Evolutionary conservation across 2,329 filamentous ascomycete genomes (phyloP).

Genomic region (Penicillium sp.): DNA sequence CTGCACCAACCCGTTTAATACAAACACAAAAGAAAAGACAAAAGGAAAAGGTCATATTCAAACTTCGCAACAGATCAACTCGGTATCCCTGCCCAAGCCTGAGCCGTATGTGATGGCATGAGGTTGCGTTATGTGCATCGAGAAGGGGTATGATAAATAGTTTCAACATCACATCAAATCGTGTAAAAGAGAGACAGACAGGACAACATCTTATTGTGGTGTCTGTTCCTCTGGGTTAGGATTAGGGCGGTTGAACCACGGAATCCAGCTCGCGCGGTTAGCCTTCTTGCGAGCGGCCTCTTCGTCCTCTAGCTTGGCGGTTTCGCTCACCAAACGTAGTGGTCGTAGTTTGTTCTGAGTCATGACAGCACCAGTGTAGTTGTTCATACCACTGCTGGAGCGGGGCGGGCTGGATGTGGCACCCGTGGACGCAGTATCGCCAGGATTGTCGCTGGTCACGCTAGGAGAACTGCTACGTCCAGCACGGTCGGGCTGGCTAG

Average conservation of each 20-base stretch:
- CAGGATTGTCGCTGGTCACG: conserved; percentile 45
- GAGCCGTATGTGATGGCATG: conserved; percentile 16
- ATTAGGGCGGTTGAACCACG: conserved; percentile 41
- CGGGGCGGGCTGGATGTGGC: conserved; percentile 51
- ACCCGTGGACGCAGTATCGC: conserved; percentile 42
- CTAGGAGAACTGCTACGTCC: conserved; percentile 63
- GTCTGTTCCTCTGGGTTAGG: conserved; percentile 24
- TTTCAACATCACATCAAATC: conserved; percentile 20
- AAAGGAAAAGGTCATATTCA: conserved; percentile 5
- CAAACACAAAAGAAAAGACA: not conserved
- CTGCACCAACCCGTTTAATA: not conserved
- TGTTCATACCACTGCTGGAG: conserved; percentile 62
- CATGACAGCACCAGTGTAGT: conserved; percentile 59
- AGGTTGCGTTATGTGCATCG: conserved; percentile 22
- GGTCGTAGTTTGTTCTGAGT: conserved; percentile 72
- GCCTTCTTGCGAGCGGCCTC: conserved; percentile 41
- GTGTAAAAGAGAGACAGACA: conserved; percentile 8
- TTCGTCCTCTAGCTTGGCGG: conserved; percentile 40
- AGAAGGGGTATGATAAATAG: conserved; percentile 22
- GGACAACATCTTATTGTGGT: conserved; percentile 7
- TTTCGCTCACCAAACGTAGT: conserved; percentile 64
- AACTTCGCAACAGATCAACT: conserved; percentile 12
- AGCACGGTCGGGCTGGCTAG: conserved; percentile 43
- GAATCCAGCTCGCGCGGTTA: conserved; percentile 45
- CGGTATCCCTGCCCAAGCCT: conserved; percentile 7